Percentiles rank a stretch among this genome's conserved stretches.
phyloP scores from a whole-genome alignment of 2,329 filamentous ascomycete genomes.

The Alternaria angustiovoidea region DNA sequence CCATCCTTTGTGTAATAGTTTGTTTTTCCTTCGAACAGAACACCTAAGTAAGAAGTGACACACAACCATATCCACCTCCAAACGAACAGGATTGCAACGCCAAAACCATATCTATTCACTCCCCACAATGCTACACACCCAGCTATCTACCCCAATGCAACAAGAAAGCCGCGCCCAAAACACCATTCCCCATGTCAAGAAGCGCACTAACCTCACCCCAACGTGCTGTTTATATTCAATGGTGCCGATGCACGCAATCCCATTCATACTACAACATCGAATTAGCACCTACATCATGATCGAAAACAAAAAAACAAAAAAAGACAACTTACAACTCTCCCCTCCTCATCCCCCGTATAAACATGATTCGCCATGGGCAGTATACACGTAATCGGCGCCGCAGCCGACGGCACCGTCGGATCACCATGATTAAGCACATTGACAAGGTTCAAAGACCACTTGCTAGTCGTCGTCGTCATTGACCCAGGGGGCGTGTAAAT shows the following conservation, averaged over 20 bases:
- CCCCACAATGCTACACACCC: not conserved
- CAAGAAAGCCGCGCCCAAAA: not conserved
- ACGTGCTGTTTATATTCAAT: slow-evolving; percentile 5
- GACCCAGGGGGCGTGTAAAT: slow-evolving; percentile 40
- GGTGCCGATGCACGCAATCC: slow-evolving; percentile 62
- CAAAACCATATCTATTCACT: not conserved
- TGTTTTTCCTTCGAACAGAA: too few species aligned
- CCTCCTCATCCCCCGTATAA: slow-evolving; percentile 94
- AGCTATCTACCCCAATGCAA: not conserved
- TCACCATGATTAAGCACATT: slow-evolving; percentile 85
- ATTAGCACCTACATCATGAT: slow-evolving; percentile 6
- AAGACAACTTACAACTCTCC: slow-evolving; percentile 67
- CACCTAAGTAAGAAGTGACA: not conserved
- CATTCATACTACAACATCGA: slow-evolving; percentile 60
- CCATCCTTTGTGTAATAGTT: too few species aligned
- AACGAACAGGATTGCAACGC: too few species aligned
- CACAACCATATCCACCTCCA: too few species aligned
- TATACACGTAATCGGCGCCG: slow-evolving; percentile 82
- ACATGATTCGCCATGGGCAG: slow-evolving; percentile 81
- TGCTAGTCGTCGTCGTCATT: slow-evolving; percentile 23
- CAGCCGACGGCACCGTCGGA: slow-evolving; percentile 55
- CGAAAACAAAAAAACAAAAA: slow-evolving; percentile 1
- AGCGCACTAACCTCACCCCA: not conserved
- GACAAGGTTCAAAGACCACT: slow-evolving; percentile 80
- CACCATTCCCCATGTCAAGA: not conserved